Evolutionary conservation across 73 alveolate genomes (phyloP), one percentile per base, ranked within the genome.

Genomic region (Tetrahymena thermophila): DNA sequence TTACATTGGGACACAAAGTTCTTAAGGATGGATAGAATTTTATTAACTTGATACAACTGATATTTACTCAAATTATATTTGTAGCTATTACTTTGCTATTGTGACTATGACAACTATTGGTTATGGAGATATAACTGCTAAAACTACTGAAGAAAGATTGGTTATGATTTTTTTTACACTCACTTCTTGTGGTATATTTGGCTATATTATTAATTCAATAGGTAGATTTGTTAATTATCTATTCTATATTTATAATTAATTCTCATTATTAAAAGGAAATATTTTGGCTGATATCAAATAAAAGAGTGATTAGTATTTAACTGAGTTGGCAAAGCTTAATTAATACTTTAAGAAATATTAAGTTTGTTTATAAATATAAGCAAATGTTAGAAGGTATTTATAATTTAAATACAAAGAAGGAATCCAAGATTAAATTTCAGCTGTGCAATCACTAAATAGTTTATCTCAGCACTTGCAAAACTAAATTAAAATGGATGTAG

Each of bases 61-160:
- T 35, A 35, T 85, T 35, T 42, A 71, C 6, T 35, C 96, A 8
- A 57, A 43, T 84, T 94, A 94, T 42, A 71, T 94, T 42, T 71
- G 17, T 94, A 37, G 94, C 34, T 89, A 84, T 10, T 94, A 94
- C 25, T 94, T 94, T 94, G 50, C 84, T 38, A 43, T 89, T 10
- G 57, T 94, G 0, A 94, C 94, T 19, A 94, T 94, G 21, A 31
- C 50, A 35, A 94, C 96, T 35, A 89, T 94, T 34, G 96, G 96
- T 35, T 94, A 94, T 84, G 96, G 96, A 21, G 96, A 94, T 17
- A 57, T 94, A 16, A 89, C 93, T 1, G 94, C 96, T 1, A n/a
- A 84, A 43, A 94, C 71, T 38, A 94, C 83, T n/a, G 13, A 34
- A 0, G 96, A 94, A 43, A 84, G 43, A 16, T 28, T 94, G 16